Percentiles rank a stretch among this genome's conserved stretches.
phyloP scores from a whole-genome alignment of 2,329 filamentous ascomycete species.

The Colletotrichum zoysiae region DNA sequence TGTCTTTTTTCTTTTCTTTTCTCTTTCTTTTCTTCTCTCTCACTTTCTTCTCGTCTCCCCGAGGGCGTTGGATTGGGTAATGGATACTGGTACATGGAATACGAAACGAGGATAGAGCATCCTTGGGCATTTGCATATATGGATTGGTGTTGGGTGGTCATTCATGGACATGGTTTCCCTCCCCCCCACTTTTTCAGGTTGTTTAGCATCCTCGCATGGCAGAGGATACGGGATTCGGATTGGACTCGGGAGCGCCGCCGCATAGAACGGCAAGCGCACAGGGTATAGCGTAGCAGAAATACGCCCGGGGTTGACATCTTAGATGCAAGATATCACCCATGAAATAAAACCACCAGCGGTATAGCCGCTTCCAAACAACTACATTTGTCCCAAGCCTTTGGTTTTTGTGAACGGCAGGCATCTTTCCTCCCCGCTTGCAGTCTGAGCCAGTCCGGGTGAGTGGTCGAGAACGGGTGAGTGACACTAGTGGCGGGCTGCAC shows the following conservation, averaged over 20 bases:
- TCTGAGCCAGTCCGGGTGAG: background rate
- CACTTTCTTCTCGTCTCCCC: background rate
- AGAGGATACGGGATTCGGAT: conserved; percentile 23
- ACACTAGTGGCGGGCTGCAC: conserved; percentile 1
- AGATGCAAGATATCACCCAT: background rate
- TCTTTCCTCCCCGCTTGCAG: conserved; percentile 21
- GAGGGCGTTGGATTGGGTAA: conserved; percentile 41
- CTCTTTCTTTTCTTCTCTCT: background rate
- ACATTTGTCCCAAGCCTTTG: background rate
- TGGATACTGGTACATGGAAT: conserved; percentile 37
- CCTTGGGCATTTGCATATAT: conserved; percentile 41
- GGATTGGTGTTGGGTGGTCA: conserved; percentile 37
- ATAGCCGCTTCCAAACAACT: conserved; percentile 29
- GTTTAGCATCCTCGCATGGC: conserved; percentile 21
- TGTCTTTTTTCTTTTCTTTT: background rate
- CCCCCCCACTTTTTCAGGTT: background rate
- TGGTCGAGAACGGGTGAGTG: conserved; percentile 36
- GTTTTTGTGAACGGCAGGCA: conserved; percentile 29
- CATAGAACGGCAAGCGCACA: conserved; percentile 19
- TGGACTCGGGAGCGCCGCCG: conserved; percentile 5
- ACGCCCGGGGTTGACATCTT: conserved; percentile 14
- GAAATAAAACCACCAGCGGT: conserved; percentile 14
- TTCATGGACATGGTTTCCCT: conserved; percentile 28
- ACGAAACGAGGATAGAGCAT: conserved; percentile 39
- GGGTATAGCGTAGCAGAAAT: conserved; percentile 25